Conservation (phyloP, 1,284 basidiomycete species). For the Cutaneotrichosporon curvatum region DNA sequence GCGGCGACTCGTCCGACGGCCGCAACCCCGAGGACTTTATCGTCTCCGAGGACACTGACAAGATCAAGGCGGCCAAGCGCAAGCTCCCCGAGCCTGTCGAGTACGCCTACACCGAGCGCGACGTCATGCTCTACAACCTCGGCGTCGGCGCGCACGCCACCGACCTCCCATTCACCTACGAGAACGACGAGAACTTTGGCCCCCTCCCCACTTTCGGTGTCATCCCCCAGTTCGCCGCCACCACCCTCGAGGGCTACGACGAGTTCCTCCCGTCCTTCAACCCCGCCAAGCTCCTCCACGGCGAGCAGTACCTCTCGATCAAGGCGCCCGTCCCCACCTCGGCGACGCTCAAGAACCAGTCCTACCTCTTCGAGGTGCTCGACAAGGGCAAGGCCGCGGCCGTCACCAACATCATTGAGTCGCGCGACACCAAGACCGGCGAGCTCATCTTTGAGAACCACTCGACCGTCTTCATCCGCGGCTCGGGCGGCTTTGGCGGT, state of each 20-base stretch:
- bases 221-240: slow-evolving; percentile 78
- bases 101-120: slow-evolving; percentile 76
- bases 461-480: slow-evolving; percentile 86
- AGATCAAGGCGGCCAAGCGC: slow-evolving; percentile 78
- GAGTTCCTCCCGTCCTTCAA: slow-evolving; percentile 87
- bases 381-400: slow-evolving; percentile 79
- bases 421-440: slow-evolving; percentile 69
- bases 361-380: slow-evolving; percentile 50
- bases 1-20: slow-evolving; percentile 56
- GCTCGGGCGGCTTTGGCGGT: slow-evolving; percentile 90
- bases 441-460: slow-evolving; percentile 87
- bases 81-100: slow-evolving; percentile 53
- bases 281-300: slow-evolving; percentile 93
- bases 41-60: slow-evolving; percentile 75
- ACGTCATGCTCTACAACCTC: slow-evolving; percentile 92
- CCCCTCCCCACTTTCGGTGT: slow-evolving; percentile 92
- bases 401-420: slow-evolving; percentile 70
- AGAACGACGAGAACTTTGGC: slow-evolving; percentile 75
- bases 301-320: slow-evolving; percentile 91
- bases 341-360: slow-evolving; percentile 72
- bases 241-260: slow-evolving; percentile 60
- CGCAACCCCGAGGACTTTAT: slow-evolving; percentile 51
- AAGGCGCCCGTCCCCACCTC: slow-evolving; percentile 79
- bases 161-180: slow-evolving; percentile 87
- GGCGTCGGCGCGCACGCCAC: slow-evolving; percentile 91